Evolutionary conservation across 2,329 filamentous ascomycete species (phyloP).

Genomic region (Pseudopithomyces chartarum): DNA sequence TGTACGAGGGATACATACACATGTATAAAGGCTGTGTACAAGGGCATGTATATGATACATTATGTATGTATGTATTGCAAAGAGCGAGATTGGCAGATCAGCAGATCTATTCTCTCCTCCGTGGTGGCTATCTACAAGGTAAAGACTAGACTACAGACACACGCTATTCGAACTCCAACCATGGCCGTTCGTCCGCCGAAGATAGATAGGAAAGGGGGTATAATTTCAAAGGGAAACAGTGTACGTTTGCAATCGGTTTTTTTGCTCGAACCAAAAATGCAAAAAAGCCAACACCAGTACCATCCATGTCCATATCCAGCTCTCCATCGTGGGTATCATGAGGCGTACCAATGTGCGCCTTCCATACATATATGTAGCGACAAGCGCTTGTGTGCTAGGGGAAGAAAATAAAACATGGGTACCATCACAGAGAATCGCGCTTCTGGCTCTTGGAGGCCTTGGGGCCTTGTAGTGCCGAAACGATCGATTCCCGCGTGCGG

Average conservation of each 20-base stretch:
- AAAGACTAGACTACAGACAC: too few species aligned
- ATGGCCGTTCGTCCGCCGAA: background rate
- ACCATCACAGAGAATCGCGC: background rate
- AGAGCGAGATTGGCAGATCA: too few species aligned
- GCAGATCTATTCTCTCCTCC: too few species aligned
- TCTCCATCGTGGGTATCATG: conserved; percentile 3
- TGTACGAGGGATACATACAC: too few species aligned
- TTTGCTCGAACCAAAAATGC: too few species aligned
- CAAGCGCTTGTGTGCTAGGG: conserved; percentile 2
- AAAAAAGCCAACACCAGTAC: background rate
- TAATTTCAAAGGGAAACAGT: background rate
- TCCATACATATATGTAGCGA: background rate
- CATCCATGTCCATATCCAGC: background rate
- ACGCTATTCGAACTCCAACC: too few species aligned
- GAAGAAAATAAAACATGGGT: background rate
- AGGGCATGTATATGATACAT: too few species aligned
- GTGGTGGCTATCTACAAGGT: too few species aligned
- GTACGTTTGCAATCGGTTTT: too few species aligned
- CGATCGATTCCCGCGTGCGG: conserved; percentile 19
- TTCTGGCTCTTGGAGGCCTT: conserved; percentile 12
- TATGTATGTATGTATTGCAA: too few species aligned
- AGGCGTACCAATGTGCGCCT: background rate
- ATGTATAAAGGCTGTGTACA: too few species aligned
- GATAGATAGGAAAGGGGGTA: conserved; percentile 1
- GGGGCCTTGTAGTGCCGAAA: conserved; percentile 7